Base-by-base conservation (phyloP, 345 rosid species). In the Corchorus olitorius region DNA sequence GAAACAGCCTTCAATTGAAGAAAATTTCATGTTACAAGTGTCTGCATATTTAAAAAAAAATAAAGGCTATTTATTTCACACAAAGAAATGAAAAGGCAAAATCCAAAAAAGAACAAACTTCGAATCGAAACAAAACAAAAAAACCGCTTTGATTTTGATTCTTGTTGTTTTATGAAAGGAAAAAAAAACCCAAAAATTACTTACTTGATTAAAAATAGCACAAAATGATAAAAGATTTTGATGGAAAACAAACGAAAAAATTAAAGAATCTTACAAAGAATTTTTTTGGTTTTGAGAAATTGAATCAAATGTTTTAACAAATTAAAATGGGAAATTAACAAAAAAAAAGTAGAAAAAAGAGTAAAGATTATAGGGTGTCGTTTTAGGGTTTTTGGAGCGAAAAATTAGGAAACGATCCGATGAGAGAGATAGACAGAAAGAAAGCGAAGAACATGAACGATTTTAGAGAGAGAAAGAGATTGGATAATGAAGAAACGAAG, bases 401-500 rank as follows among this genome's bases (percentile, higher is more conserved):
- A 19, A 73, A 75, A 58, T 56, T 62, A 20, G 62, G 75, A 34
- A 80, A 69, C 60, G 61, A 83, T 43, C 78, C 27, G 63, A 54
- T 12, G 77, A 60, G 75, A 61, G 75, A 67, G 65, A 62, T 16
- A 56, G 46, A 49, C 59, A 35, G 19, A 54, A 15, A 33, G 58
- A 49, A 59, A 55, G 20, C 2, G 48, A 55, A 52, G 5, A 52
- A 70, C 34, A 4, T 8, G 20, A 41, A 37, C 15, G 45, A 56
- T 11, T 19, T 74, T 70, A 13, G 53, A 52, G 76, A 77, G 79
- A 78, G 66, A 49, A 5, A 55, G 65, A 74, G 78, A 48, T 6
- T 55, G 78, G 84, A 82, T 81, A 77, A 81, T 16, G 80, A 64
- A n/a, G 52, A 66, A 17, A 41, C 1, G 22, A 20, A 1, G 37